Conservation (phyloP, 371 early-diverging fungal genomes). For the Actinomucor elegans region DNA sequence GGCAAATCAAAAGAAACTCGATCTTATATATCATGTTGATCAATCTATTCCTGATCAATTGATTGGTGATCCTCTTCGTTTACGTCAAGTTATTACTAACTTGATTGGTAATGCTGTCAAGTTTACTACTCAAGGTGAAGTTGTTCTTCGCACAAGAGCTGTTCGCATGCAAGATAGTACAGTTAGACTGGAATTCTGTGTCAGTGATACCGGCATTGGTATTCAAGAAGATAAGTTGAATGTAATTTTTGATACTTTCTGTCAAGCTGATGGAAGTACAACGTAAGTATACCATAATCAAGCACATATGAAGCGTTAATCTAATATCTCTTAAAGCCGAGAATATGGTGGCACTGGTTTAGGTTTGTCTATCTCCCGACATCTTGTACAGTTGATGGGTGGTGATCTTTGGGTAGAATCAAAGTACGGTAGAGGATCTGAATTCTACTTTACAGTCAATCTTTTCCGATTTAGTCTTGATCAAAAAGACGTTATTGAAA, state of each 20-base stretch:
- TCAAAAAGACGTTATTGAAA: conserved; percentile 26
- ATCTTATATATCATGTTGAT: conserved; percentile 63
- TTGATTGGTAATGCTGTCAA: conserved; percentile 88
- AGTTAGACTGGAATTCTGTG: conserved; percentile 63
- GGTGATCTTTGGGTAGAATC: conserved; percentile 79
- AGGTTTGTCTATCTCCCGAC: conserved; percentile 79
- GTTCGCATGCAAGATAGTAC: conserved; percentile 34
- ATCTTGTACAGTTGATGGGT: conserved; percentile 75
- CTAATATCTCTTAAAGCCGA: too few relatives aligned
- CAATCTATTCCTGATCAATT: conserved; percentile 66
- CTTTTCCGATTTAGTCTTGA: conserved; percentile 24
- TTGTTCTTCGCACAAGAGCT: conserved; percentile 51
- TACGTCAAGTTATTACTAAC: conserved; percentile 81
- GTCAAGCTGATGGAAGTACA: conserved; percentile 81
- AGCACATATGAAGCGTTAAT: too few relatives aligned
- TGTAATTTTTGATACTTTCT: conserved; percentile 79
- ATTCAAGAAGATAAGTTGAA: conserved; percentile 73
- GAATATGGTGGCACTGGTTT: conserved; percentile 86
- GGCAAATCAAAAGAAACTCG: conserved; percentile 67
- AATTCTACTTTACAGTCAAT: conserved; percentile 71
- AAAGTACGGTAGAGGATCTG: conserved; percentile 66
- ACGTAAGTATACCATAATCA: conserved; percentile 51
- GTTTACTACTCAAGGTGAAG: conserved; percentile 75
- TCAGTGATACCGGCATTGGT: conserved; percentile 87
- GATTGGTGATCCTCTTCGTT: conserved; percentile 75